phyloP scores from a whole-genome alignment of 1,284 basidiomycete genomes.

The Tilletiopsis washingtonensis region DNA sequence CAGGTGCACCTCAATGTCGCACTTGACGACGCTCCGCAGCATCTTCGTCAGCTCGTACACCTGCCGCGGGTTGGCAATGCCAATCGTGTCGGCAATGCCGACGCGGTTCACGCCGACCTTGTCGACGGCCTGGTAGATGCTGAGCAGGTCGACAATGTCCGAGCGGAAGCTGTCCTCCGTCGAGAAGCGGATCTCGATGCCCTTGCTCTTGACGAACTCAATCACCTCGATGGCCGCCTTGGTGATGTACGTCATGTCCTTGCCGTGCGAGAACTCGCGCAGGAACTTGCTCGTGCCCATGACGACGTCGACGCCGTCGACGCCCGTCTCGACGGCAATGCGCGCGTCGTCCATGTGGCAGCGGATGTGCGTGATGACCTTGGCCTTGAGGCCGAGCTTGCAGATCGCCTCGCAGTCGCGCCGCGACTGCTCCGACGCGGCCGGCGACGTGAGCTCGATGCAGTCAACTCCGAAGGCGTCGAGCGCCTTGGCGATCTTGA shows the following conservation, averaged over 20 bases:
- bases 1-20: conserved; percentile 90
- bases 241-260: conserved; percentile 99
- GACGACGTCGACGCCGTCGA: conserved; percentile 98
- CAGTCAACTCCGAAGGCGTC: conserved; percentile 77
- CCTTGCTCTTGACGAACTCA: conserved; percentile 98
- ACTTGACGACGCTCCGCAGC: conserved; percentile 69
- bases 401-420: conserved; percentile 96
- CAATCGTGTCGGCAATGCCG: conserved; percentile 98
- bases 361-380: conserved; percentile 97
- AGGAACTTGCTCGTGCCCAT: conserved; percentile 99
- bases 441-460: conserved; percentile 97
- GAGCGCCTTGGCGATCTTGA: conserved; percentile 83
- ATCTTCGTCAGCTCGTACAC: conserved; percentile 98
- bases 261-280: conserved; percentile 98
- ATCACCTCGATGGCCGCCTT: conserved; percentile 96
- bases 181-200: conserved; percentile 98
- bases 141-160: conserved; percentile 94
- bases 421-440: conserved; percentile 91
- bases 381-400: conserved; percentile 93
- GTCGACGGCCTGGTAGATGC: conserved; percentile 98
- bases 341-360: conserved; percentile 99
- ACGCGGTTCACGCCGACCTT: conserved; percentile 99
- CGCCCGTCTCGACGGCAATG: conserved; percentile 94
- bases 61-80: conserved; percentile 95
- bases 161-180: conserved; percentile 99